phyloP scores from a whole-genome alignment of 306 rosid species.

The Canavalia gladiata region DNA sequence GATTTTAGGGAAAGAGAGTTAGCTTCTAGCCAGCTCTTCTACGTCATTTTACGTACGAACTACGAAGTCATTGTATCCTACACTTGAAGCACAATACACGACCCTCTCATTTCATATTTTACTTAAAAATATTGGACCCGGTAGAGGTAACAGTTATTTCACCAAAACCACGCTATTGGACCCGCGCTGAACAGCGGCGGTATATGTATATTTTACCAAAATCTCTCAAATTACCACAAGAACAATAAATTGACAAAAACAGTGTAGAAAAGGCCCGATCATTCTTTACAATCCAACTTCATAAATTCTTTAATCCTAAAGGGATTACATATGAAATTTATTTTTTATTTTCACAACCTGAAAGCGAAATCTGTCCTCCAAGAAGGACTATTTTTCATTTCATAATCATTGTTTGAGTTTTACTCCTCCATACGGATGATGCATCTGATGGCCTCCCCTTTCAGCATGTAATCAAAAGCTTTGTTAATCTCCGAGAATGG shows the following conservation, averaged over 20 bases:
- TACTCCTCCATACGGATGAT: conserved; percentile 65
- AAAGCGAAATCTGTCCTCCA: conserved; percentile 10
- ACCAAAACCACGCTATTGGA: not conserved
- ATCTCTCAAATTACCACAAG: not conserved
- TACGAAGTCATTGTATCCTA: too few relatives aligned
- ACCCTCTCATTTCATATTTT: too few relatives aligned
- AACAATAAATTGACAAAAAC: conserved; percentile 14
- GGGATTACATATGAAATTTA: conserved; percentile 24
- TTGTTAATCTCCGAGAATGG: conserved; percentile 77
- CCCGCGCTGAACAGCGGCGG: not conserved
- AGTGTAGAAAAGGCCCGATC: not conserved
- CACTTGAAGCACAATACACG: too few relatives aligned
- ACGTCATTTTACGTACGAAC: too few relatives aligned
- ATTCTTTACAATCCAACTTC: conserved; percentile 24
- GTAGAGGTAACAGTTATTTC: not conserved
- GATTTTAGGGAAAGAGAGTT: too few relatives aligned
- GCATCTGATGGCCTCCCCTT: conserved; percentile 77
- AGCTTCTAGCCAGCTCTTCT: too few relatives aligned
- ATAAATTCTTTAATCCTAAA: not conserved
- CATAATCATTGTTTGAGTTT: not conserved
- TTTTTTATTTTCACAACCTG: conserved; percentile 10
- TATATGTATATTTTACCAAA: not conserved
- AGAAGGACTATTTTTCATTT: not conserved
- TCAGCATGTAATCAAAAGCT: conserved; percentile 80
- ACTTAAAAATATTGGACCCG: too few relatives aligned